phyloP scores from a whole-genome alignment of 2,329 filamentous ascomycete genomes.

The Torrubiella hemipterigena region DNA sequence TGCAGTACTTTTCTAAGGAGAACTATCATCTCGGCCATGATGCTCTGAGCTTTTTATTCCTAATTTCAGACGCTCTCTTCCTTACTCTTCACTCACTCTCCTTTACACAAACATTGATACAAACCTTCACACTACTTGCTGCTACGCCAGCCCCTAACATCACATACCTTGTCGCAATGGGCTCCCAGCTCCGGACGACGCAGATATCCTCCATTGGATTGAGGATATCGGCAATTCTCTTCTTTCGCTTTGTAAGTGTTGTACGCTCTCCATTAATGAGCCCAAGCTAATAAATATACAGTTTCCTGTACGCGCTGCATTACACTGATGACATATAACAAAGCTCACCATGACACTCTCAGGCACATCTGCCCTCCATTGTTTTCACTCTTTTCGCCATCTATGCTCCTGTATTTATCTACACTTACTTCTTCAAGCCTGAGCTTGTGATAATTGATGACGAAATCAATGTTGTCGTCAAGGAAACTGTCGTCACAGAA shows the following conservation, averaged over 20 bases:
- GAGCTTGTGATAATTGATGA: conserved; percentile 48
- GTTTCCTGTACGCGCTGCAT: conserved; percentile 22
- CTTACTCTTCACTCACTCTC: neutral
- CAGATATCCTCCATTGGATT: conserved; percentile 23
- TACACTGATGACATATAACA: neutral
- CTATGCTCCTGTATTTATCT: conserved; percentile 52
- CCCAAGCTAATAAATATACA: conserved; percentile 10
- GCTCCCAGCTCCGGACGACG: conserved; percentile 17
- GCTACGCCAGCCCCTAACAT: neutral
- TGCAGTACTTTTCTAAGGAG: too few relatives aligned
- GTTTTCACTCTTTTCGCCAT: conserved; percentile 52
- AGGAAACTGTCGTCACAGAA: conserved; percentile 26
- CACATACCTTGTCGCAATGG: conserved; percentile 12
- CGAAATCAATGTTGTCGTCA: conserved; percentile 43
- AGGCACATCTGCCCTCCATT: conserved; percentile 34
- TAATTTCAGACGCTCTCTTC: too few relatives aligned
- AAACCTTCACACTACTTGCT: neutral
- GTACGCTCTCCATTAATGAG: neutral
- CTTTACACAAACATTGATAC: neutral
- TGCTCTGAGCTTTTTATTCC: too few relatives aligned
- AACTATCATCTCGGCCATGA: too few relatives aligned
- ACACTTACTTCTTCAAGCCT: conserved; percentile 43
- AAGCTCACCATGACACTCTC: conserved; percentile 5
- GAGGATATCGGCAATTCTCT: conserved; percentile 22
- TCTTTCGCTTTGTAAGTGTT: conserved; percentile 22